Base-by-base conservation (phyloP, 495 filamentous ascomycete species). In the Aspergillus steynii region DNA sequence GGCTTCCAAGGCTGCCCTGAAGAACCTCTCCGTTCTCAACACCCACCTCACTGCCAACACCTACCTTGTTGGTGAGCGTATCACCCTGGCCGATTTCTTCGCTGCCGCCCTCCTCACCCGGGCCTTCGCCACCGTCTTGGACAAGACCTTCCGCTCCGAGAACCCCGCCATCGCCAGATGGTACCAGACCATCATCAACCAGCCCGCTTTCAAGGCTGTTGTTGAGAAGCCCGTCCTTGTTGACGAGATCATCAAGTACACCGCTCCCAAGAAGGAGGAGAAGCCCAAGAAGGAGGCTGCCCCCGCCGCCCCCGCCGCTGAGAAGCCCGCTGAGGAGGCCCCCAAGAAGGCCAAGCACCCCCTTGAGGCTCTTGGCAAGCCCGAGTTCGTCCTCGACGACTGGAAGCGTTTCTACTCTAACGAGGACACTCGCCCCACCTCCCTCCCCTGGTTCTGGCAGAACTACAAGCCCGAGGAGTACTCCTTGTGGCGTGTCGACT, bases 401-500 rank as follows among this genome's bases (percentile, higher is more conserved):
- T 96, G 89, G 91, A 99, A 99, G 88, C 92, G 93, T 69, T 87
- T 90, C 76, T 99, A 97, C 88, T 98, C 96, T 70, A 99, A 99
- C 86, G 83, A 89, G 65, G 94, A 98, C 51, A 93, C 91, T 59
- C 91, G 90, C 50, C 68, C 81, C 62, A 87, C 80, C 48, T 91
- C 93, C 66, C 78, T 98, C 65, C 93, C 94, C 72, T 99, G 93
- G 91, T 98, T 99, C 86, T 99, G 93, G 93, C 86, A 97, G 82
- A 88, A 96, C 72, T 86, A 85, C 78, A 93, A 93, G 61, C 84
- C 93, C 70, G 88, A 91, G 58, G 96, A 98, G 79, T 98, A 95
- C 85, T 96, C 92, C 45, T 77, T 99, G 68, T 99, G 92, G 92
- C 85, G 82, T 71, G 82, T 90, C 61, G 87, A 90, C 76, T 99